Conservation (phyloP, 2,329 filamentous ascomycete genomes). For the Fusarium veterinarium region DNA sequence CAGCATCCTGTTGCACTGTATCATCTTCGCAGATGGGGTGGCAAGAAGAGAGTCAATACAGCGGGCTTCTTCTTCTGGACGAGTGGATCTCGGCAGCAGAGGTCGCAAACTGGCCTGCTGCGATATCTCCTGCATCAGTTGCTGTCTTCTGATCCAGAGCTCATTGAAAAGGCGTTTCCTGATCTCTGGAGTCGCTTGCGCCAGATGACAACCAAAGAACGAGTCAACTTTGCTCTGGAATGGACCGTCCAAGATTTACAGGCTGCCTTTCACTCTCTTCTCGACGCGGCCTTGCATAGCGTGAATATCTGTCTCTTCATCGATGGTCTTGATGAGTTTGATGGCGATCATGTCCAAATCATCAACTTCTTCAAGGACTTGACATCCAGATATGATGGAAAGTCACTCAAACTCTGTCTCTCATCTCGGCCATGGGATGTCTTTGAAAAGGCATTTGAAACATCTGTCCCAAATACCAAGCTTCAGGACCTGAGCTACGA, state of each 20-base stretch:
- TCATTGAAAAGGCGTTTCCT: not conserved
- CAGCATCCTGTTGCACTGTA: constrained; percentile 34
- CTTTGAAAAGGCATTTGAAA: constrained; percentile 7
- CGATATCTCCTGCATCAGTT: constrained; percentile 53
- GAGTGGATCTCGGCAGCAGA: constrained; percentile 52
- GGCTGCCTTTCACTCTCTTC: not conserved
- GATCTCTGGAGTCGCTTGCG: constrained; percentile 2
- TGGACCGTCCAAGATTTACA: constrained; percentile 6
- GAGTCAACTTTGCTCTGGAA: constrained; percentile 7
- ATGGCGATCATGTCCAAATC: constrained; percentile 45
- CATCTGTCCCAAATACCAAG: constrained; percentile 6
- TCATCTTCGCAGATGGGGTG: constrained; percentile 45
- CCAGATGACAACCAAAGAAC: constrained; percentile 8
- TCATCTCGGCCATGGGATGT: constrained; percentile 13
- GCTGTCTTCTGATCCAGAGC: constrained; percentile 25
- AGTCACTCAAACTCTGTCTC: constrained; percentile 11
- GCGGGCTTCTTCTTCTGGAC: constrained; percentile 61
- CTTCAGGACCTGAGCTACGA: constrained; percentile 14
- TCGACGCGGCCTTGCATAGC: not conserved
- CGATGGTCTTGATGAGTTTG: constrained; percentile 51
- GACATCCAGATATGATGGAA: not conserved
- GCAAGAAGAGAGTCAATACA: constrained; percentile 40
- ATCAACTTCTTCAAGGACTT: constrained; percentile 42
- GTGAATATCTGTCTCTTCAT: constrained; percentile 45
- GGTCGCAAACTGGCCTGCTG: constrained; percentile 52